A percentile compares a stretch with the other conserved stretches of the same genome.
These are phyloP conservation scores for Fusarium buxicola DNA, from an alignment of 2,329 filamentous ascomycete species.

Conservation along the genomic window DNA sequence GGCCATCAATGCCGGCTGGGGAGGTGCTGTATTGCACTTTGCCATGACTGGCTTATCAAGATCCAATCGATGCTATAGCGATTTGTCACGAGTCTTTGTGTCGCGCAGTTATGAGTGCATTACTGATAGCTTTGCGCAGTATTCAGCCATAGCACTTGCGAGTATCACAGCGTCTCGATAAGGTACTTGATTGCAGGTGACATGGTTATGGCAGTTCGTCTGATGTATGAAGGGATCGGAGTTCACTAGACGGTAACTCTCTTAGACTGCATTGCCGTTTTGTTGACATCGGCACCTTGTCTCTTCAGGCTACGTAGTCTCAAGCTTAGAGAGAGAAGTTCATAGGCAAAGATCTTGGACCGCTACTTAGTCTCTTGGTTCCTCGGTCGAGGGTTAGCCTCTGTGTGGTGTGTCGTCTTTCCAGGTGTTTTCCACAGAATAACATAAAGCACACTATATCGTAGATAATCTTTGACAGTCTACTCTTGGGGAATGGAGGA, in stretches of 20 bases:
- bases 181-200: conserved; percentile 53
- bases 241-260: conserved; percentile 57
- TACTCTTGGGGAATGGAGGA: too few species aligned
- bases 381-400: too few species aligned
- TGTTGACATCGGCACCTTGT: conserved; percentile 50
- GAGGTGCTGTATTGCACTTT: too few species aligned
- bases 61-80: too few species aligned
- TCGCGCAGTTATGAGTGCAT: conserved; percentile 67
- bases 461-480: too few species aligned
- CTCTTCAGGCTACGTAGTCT: conserved; percentile 51
- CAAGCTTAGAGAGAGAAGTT: conserved; percentile 8
- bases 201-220: conserved; percentile 54
- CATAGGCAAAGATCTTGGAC: too few species aligned
- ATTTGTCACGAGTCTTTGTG: too few species aligned
- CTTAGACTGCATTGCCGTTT: conserved; percentile 49
- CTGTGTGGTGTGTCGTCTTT: too few species aligned
- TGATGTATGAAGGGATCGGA: conserved; percentile 54
- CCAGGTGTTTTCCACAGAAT: not conserved
- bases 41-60: too few species aligned
- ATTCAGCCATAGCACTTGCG: conserved; percentile 55
- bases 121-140: conserved; percentile 66
- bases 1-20: too few species aligned
- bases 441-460: not conserved
- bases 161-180: conserved; percentile 49
- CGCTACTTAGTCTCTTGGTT: too few species aligned